A percentile compares a stretch with the other conserved stretches of the same genome.
Conservation (phyloP, 352 stramenopile genomes). For the Globisporangium splendens region DNA sequence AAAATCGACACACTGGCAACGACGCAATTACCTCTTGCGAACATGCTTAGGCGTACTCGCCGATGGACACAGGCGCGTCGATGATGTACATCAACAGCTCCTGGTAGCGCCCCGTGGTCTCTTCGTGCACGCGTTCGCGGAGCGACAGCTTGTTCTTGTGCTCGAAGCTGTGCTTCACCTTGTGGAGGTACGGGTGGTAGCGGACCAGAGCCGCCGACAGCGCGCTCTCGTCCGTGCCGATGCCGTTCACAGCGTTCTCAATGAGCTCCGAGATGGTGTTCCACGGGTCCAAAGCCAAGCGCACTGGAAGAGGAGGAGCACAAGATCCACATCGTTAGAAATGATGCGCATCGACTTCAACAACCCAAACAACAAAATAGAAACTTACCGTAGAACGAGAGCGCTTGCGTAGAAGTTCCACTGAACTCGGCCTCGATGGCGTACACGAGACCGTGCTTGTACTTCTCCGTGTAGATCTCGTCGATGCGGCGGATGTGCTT, state of each 20-base stretch:
- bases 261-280: conserved; percentile 24
- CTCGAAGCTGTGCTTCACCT: conserved; percentile 28
- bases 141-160: conserved; percentile 29
- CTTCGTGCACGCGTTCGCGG: conserved; percentile 34
- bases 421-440: conserved; percentile 73
- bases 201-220: conserved; percentile 27
- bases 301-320: conserved; percentile 9
- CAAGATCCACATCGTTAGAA: neutral
- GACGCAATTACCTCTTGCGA: neutral
- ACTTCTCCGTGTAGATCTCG: conserved; percentile 52
- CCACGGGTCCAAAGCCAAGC: conserved; percentile 16
- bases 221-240: conserved; percentile 36
- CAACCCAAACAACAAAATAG: neutral
- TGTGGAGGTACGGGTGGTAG: conserved; percentile 22
- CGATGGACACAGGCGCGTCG: conserved; percentile 19
- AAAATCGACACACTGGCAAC: neutral
- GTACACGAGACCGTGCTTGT: conserved; percentile 45
- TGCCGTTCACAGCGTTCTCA: conserved; percentile 32
- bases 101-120: conserved; percentile 30
- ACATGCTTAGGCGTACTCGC: conserved; percentile 6
- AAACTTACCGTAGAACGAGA: conserved; percentile 48
- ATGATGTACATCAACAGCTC: conserved; percentile 28
- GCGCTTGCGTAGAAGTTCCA: conserved; percentile 38
- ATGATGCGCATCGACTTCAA: neutral
- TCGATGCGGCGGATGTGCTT: conserved; percentile 63